Evolutionary conservation across 2,329 filamentous ascomycete species (phyloP).

Genomic region (Clonostachys rhizophaga): DNA sequence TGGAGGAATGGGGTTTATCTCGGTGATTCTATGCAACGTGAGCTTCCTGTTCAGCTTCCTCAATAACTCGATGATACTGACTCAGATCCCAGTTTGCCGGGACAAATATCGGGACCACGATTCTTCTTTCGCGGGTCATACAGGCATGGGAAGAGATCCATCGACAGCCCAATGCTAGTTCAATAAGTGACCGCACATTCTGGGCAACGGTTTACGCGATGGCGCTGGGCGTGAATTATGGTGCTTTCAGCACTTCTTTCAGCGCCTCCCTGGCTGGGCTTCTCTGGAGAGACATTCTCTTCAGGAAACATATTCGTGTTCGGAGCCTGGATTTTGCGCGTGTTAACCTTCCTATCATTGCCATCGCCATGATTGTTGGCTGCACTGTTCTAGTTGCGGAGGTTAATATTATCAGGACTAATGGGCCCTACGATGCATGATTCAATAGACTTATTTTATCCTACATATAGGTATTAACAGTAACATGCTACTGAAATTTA

Average conservation of each 20-base stretch:
- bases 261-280: constrained; percentile 68
- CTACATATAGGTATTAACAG: no score
- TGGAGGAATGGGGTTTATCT: constrained; percentile 69
- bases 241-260: constrained; percentile 69
- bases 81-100: constrained; percentile 56
- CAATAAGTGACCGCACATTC: constrained; percentile 61
- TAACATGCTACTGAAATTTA: no score
- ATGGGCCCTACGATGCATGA: no score
- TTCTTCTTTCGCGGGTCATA: constrained; percentile 65
- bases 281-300: constrained; percentile 67
- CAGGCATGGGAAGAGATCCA: constrained; percentile 65
- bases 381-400: constrained; percentile 57
- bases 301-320: constrained; percentile 63
- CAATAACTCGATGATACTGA: background rate
- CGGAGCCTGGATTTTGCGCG: constrained; percentile 60
- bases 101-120: constrained; percentile 73
- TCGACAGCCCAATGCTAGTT: constrained; percentile 21
- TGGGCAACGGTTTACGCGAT: constrained; percentile 73
- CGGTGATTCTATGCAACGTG: constrained; percentile 68
- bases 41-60: constrained; percentile 7
- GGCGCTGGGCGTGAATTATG: constrained; percentile 71
- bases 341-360: constrained; percentile 67
- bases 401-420: constrained; percentile 44
- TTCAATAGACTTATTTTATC: no score
- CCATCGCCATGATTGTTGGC: constrained; percentile 62